phyloP scores from a whole-genome alignment of 2,329 filamentous ascomycete species.

The Xylariaceae sp. region DNA sequence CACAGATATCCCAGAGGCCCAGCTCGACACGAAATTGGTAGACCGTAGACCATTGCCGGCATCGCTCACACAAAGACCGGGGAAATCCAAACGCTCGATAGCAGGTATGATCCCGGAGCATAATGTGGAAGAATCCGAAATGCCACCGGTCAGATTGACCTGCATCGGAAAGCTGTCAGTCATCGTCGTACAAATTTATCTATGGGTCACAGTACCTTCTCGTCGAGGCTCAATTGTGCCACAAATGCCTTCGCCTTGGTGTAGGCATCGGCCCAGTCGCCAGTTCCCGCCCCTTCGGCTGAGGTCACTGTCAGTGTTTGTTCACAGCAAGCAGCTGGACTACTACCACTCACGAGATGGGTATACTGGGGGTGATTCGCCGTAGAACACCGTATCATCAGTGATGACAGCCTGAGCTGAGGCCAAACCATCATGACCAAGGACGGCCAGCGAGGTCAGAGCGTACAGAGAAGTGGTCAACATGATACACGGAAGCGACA shows the following conservation, averaged over 20 bases:
- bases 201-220: slow-evolving; percentile 24
- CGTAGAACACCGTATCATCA: slow-evolving; percentile 30
- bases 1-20: slow-evolving; percentile 57
- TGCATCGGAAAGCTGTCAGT: slow-evolving; percentile 3
- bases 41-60: slow-evolving; percentile 26
- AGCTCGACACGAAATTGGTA: slow-evolving; percentile 38
- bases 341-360: slow-evolving; percentile 26
- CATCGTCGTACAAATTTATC: not conserved
- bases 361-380: slow-evolving; percentile 32
- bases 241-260: slow-evolving; percentile 30
- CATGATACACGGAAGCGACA: slow-evolving; percentile 2
- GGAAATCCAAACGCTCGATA: slow-evolving; percentile 35
- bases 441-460: not conserved
- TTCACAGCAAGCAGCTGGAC: not conserved
- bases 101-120: slow-evolving; percentile 40
- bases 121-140: slow-evolving; percentile 13
- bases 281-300: slow-evolving; percentile 26
- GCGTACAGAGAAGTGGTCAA: slow-evolving; percentile 10
- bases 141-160: slow-evolving; percentile 34
- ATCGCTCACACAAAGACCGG: slow-evolving; percentile 36
- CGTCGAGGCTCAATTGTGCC: slow-evolving; percentile 33
- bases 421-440: not conserved
- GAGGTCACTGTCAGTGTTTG: slow-evolving; percentile 9
- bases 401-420: slow-evolving; percentile 23
- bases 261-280: slow-evolving; percentile 34